These are phyloP conservation scores for Nothophoma quercina DNA, from an alignment of 2,329 filamentous ascomycete genomes.

Conservation along the genomic window DNA sequence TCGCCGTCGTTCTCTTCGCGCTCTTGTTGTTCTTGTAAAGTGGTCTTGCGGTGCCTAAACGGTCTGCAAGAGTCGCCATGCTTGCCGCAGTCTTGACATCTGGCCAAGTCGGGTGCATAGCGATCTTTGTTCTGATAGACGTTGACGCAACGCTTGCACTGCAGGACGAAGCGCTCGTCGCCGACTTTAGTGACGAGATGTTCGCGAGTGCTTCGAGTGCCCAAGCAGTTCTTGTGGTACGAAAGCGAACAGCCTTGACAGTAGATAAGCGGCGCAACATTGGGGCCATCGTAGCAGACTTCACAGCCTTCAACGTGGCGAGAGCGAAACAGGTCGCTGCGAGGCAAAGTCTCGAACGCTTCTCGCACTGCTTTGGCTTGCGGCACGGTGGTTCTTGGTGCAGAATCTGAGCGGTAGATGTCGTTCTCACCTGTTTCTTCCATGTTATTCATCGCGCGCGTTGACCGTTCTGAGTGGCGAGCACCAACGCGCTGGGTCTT, in stretches of 20 bases:
- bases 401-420: conserved; percentile 57
- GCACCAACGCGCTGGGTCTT: conserved; percentile 37
- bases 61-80: conserved; percentile 74
- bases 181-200: conserved; percentile 88
- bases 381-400: conserved; percentile 51
- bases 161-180: conserved; percentile 79
- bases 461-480: conserved; percentile 56
- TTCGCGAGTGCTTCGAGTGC: conserved; percentile 75
- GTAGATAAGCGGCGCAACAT: conserved; percentile 76
- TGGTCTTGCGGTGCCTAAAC: conserved; percentile 75
- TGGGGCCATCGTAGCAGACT: conserved; percentile 68
- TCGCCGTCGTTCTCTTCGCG: conserved; percentile 79
- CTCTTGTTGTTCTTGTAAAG: conserved; percentile 83
- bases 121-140: conserved; percentile 71
- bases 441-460: conserved; percentile 57
- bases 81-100: conserved; percentile 74
- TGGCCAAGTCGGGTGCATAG: conserved; percentile 72
- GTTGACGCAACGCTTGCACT: conserved; percentile 86
- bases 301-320: conserved; percentile 77
- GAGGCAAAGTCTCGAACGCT: conserved; percentile 69
- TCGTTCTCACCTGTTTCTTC: conserved; percentile 68
- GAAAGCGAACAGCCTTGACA: conserved; percentile 90
- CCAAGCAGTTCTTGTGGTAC: conserved; percentile 85
- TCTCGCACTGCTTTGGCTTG: conserved; percentile 73
- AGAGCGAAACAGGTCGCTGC: conserved; percentile 70